Evolutionary conservation across 768 basidiomycete genomes (phyloP).

Genomic region (Amylocystis lapponica): DNA sequence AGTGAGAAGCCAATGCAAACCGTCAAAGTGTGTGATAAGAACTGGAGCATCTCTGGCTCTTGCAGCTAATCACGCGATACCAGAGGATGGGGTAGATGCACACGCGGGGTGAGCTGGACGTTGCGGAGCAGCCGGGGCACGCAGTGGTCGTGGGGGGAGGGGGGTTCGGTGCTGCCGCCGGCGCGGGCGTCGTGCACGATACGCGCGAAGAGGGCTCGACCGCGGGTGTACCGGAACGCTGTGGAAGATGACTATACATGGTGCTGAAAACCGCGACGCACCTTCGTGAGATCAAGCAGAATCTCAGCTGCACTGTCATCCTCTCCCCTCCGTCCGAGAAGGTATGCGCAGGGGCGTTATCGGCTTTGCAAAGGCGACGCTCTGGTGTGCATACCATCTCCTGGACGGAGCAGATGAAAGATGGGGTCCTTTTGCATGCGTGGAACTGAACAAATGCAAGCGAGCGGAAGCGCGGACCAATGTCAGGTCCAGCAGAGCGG

Average conservation of each 20-base stretch:
- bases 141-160: constrained; percentile 7
- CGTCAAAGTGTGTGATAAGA: too few species aligned
- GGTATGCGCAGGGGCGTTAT: neutral
- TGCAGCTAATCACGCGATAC: too few species aligned
- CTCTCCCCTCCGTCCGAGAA: neutral
- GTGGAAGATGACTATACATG: constrained; percentile 3
- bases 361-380: neutral
- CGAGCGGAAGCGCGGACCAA: constrained; percentile 11
- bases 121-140: constrained; percentile 37
- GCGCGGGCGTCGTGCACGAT: constrained; percentile 40
- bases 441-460: constrained; percentile 1
- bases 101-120: constrained; percentile 52
- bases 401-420: neutral
- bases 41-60: too few species aligned
- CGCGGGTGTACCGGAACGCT: constrained; percentile 39
- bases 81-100: too few species aligned
- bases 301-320: constrained; percentile 47
- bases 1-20: too few species aligned
- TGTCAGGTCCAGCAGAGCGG: constrained; percentile 15
- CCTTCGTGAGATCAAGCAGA: constrained; percentile 50
- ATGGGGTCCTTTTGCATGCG: too few species aligned
- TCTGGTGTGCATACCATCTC: constrained; percentile 4
- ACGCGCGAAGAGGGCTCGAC: constrained; percentile 57
- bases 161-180: neutral
- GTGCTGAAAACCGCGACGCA: constrained; percentile 14